Conservation (phyloP, 2,329 filamentous ascomycete species). For the Aaosphaeria pasadenensis region DNA sequence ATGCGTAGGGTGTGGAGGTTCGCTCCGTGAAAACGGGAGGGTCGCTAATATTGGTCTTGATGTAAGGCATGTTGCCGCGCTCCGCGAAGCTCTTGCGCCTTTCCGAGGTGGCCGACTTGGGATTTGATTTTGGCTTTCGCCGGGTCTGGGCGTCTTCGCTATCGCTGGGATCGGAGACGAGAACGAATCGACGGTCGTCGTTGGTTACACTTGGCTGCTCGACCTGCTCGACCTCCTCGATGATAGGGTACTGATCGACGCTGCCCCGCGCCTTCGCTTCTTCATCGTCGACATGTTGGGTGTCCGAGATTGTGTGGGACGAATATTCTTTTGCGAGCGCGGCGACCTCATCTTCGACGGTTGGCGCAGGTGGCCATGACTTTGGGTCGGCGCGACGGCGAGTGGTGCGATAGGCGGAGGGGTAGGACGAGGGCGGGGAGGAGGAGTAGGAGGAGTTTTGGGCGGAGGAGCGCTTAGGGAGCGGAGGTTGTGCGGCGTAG, state of each 20-base stretch:
- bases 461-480: slow-evolving; percentile 14
- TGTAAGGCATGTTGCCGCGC: slow-evolving; percentile 29
- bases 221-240: slow-evolving; percentile 56
- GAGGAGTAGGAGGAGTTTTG: slow-evolving; percentile 14
- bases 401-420: slow-evolving; percentile 8
- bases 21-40: slow-evolving; percentile 41
- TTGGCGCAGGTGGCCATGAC: slow-evolving; percentile 59
- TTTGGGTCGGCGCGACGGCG: neutral
- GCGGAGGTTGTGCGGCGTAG: slow-evolving; percentile 12
- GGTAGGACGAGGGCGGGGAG: slow-evolving; percentile 2
- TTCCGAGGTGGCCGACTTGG: slow-evolving; percentile 5
- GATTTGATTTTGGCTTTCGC: neutral
- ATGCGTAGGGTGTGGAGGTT: slow-evolving; percentile 46
- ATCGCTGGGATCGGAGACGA: slow-evolving; percentile 43
- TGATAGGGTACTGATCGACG: slow-evolving; percentile 65
- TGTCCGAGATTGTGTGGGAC: slow-evolving; percentile 19
- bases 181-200: slow-evolving; percentile 64
- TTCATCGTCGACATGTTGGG: slow-evolving; percentile 43
- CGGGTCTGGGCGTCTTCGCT: slow-evolving; percentile 7
- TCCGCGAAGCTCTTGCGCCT: slow-evolving; percentile 32
- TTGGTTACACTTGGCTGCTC: slow-evolving; percentile 36
- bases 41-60: slow-evolving; percentile 35
- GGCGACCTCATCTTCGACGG: slow-evolving; percentile 65
- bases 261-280: slow-evolving; percentile 61
- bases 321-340: slow-evolving; percentile 62